Conservation (phyloP, 2,329 filamentous ascomycete genomes). For the Ceratocystis eucalypticola region DNA sequence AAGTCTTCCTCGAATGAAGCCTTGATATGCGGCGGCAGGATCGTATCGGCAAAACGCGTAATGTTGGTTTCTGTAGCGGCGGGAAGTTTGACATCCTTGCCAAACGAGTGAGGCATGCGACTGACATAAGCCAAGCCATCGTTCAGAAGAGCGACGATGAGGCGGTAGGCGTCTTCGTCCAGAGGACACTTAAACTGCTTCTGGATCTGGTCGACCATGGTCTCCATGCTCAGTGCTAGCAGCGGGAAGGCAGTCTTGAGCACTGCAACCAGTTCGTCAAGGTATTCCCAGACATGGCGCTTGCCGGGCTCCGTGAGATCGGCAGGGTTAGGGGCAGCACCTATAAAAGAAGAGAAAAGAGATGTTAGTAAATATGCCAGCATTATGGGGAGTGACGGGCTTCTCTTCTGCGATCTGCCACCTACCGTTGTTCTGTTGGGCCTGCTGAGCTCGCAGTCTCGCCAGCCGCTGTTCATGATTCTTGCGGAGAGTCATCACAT, state of each 20-base stretch:
- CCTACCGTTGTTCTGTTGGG: conserved; percentile 10
- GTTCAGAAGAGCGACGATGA: conserved; percentile 95
- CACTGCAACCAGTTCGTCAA: conserved; percentile 87
- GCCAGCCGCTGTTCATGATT: conserved; percentile 20
- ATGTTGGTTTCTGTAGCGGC: conserved; percentile 90
- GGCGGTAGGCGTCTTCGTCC: conserved; percentile 90
- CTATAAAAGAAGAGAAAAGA: neutral
- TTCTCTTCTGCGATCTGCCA: neutral
- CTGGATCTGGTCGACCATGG: conserved; percentile 97
- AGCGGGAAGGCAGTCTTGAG: conserved; percentile 96
- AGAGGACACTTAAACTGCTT: conserved; percentile 99
- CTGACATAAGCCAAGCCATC: conserved; percentile 89
- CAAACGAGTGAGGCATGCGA: conserved; percentile 73
- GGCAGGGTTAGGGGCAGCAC: neutral
- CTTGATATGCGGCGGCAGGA: conserved; percentile 85
- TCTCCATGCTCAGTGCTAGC: conserved; percentile 94
- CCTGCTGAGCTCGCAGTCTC: conserved; percentile 21
- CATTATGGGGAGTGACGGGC: no score
- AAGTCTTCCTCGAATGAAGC: conserved; percentile 98
- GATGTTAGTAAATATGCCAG: neutral
- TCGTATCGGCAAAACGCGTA: conserved; percentile 88
- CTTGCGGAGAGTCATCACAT: conserved; percentile 47
- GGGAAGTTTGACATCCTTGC: conserved; percentile 81
- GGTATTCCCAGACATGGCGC: conserved; percentile 90
- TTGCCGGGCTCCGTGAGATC: conserved; percentile 29